phyloP scores from a whole-genome alignment of 2,329 filamentous ascomycete genomes.

The Aspergillus quadrilineatus region DNA sequence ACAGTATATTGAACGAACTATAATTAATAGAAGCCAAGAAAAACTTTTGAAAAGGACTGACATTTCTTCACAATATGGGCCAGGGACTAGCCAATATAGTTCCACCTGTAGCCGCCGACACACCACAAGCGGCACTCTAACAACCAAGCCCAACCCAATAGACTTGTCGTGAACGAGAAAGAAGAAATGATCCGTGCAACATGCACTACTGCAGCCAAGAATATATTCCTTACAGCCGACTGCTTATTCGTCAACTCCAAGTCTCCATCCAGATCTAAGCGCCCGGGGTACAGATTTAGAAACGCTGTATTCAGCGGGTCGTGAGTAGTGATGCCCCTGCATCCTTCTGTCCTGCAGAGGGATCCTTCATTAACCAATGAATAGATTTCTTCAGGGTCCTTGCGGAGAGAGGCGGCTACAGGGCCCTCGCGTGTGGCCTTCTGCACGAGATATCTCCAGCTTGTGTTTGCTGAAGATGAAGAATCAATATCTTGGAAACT shows the following conservation, averaged over 20 bases:
- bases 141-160: constrained; percentile 1
- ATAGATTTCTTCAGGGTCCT: background rate
- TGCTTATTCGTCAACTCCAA: background rate
- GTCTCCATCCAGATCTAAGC: constrained; percentile 8
- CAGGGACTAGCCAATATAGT: constrained; percentile 2
- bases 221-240: background rate
- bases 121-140: background rate
- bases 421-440: constrained; percentile 8
- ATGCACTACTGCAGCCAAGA: constrained; percentile 2
- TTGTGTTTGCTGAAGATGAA: constrained; percentile 7
- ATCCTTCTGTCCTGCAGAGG: background rate
- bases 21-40: background rate
- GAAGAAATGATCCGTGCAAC: background rate
- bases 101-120: constrained; percentile 9
- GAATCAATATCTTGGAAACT: constrained; percentile 6
- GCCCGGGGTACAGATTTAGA: constrained; percentile 12
- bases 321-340: background rate
- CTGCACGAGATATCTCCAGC: constrained; percentile 7
- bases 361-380: background rate
- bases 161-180: background rate
- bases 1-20: background rate
- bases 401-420: constrained; percentile 8
- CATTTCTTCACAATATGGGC: background rate
- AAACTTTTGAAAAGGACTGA: background rate
- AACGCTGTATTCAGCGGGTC: constrained; percentile 2